A percentile compares a stretch with the other conserved stretches of the same genome.
These are phyloP conservation scores for Cardamine occulta DNA, from an alignment of 345 rosid genomes.

Conservation along the genomic window DNA sequence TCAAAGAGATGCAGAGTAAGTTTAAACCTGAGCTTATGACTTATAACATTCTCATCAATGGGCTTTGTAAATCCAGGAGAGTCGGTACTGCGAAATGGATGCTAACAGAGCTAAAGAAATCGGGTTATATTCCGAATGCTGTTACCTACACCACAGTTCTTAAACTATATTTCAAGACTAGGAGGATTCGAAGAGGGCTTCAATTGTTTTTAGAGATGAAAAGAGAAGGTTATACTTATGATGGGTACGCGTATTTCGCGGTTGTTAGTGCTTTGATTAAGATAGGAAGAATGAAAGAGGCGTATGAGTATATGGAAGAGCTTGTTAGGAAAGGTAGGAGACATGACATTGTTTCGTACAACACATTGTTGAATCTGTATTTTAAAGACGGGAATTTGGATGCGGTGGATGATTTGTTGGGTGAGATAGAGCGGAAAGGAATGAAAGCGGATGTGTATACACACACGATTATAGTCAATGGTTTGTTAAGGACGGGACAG, in stretches of 20 bases:
- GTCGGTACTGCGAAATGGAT: constrained; percentile 59
- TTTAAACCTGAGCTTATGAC: constrained; percentile 62
- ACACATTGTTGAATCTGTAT: constrained; percentile 67
- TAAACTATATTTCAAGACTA: constrained; percentile 63
- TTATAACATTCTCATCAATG: constrained; percentile 73
- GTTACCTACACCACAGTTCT: constrained; percentile 74
- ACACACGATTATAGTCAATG: constrained; percentile 75
- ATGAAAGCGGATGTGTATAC: constrained; percentile 74
- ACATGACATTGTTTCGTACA: constrained; percentile 74
- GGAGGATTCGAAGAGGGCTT: constrained; percentile 64
- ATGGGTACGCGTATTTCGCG: constrained; percentile 74
- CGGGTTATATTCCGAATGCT: constrained; percentile 62
- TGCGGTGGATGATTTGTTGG: constrained; percentile 57
- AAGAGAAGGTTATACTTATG: constrained; percentile 69
- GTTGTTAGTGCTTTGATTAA: constrained; percentile 72
- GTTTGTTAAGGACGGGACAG: constrained; percentile 68
- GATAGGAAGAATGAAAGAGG: constrained; percentile 57
- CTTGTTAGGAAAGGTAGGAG: constrained; percentile 53
- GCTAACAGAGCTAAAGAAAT: constrained; percentile 56
- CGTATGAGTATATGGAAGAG: constrained; percentile 50
- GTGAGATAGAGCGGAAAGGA: constrained; percentile 62
- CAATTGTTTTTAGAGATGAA: constrained; percentile 62
- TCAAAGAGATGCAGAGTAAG: constrained; percentile 58
- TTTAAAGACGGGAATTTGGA: constrained; percentile 65
- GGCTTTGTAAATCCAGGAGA: constrained; percentile 70